Percentiles rank a stretch among this genome's conserved stretches.
These are phyloP conservation scores for Penicillium brevicompactum DNA, from an alignment of 2,329 filamentous ascomycete genomes.

Conservation along the genomic window DNA sequence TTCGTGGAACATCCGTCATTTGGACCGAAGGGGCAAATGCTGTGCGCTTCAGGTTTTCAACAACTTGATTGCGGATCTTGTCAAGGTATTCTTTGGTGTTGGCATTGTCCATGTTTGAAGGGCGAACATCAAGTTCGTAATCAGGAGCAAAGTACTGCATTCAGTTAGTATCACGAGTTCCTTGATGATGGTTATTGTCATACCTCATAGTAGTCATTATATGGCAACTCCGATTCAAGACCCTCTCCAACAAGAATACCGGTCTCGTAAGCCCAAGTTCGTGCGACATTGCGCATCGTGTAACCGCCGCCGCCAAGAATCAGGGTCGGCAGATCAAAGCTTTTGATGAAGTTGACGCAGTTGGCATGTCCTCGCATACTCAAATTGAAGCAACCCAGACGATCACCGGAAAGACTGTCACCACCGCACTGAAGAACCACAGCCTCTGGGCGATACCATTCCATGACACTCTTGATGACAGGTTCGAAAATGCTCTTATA, in stretches of 20 bases:
- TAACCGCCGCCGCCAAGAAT: constrained; percentile 70
- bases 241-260: constrained; percentile 82
- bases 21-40: constrained; percentile 65
- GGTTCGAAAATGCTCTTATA: constrained; percentile 72
- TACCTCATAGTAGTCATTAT: constrained; percentile 90
- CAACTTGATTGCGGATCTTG: constrained; percentile 66
- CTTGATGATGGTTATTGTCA: constrained; percentile 14
- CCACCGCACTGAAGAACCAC: constrained; percentile 71
- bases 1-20: constrained; percentile 64
- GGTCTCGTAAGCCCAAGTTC: constrained; percentile 68
- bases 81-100: constrained; percentile 70
- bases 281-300: constrained; percentile 66
- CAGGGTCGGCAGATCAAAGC: constrained; percentile 65
- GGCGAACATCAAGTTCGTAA: constrained; percentile 69
- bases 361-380: constrained; percentile 72
- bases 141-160: constrained; percentile 67
- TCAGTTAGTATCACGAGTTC: constrained; percentile 26
- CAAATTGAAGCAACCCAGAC: constrained; percentile 69
- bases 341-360: constrained; percentile 70
- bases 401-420: constrained; percentile 67
- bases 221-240: constrained; percentile 81
- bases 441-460: constrained; percentile 67
- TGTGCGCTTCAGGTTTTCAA: constrained; percentile 67
- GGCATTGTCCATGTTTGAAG: constrained; percentile 73
- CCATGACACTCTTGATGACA: constrained; percentile 68